A percentile compares a stretch with the other conserved stretches of the same genome.
Conservation (phyloP, 371 early-diverging fungal species). For the Dichotomocladium elegans region DNA sequence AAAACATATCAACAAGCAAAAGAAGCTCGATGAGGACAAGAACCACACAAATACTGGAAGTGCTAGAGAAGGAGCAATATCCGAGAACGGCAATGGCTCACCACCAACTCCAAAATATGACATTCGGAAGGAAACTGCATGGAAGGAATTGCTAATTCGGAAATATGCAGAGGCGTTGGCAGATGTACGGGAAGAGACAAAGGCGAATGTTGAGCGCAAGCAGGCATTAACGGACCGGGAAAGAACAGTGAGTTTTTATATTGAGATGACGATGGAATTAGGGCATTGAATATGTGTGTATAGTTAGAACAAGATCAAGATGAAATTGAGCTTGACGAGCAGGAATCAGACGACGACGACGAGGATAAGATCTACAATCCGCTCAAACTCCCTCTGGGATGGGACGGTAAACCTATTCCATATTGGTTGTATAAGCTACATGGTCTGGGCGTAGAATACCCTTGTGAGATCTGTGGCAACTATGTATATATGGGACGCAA, state of each 20-base stretch:
- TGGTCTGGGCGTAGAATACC: constrained; percentile 92
- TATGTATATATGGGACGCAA: constrained; percentile 95
- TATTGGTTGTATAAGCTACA: constrained; percentile 98
- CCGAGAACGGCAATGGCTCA: constrained; percentile 21
- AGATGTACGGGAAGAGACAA: constrained; percentile 73
- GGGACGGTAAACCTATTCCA: constrained; percentile 99
- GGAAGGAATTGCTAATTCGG: constrained; percentile 61
- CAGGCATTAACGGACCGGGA: constrained; percentile 93
- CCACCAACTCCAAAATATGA: constrained; percentile 30
- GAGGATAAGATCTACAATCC: constrained; percentile 95
- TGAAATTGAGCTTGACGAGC: constrained; percentile 66
- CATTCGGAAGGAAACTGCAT: constrained; percentile 56
- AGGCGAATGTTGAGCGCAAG: constrained; percentile 86
- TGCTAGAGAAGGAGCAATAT: constrained; percentile 25
- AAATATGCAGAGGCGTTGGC: constrained; percentile 59
- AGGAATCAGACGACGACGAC: constrained; percentile 81
- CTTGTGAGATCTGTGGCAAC: constrained; percentile 97
- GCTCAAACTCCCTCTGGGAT: constrained; percentile 92
- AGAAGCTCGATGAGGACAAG: constrained; percentile 31
- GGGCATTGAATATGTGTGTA: background rate
- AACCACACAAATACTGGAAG: too few species aligned
- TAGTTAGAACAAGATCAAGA: constrained; percentile 68
- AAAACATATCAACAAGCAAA: constrained; percentile 86
- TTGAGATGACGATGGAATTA: background rate
- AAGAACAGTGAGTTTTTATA: constrained; percentile 50